Evolutionary conservation across 495 filamentous ascomycete species (phyloP).

Genomic region (Podospora pseudoanserina): DNA sequence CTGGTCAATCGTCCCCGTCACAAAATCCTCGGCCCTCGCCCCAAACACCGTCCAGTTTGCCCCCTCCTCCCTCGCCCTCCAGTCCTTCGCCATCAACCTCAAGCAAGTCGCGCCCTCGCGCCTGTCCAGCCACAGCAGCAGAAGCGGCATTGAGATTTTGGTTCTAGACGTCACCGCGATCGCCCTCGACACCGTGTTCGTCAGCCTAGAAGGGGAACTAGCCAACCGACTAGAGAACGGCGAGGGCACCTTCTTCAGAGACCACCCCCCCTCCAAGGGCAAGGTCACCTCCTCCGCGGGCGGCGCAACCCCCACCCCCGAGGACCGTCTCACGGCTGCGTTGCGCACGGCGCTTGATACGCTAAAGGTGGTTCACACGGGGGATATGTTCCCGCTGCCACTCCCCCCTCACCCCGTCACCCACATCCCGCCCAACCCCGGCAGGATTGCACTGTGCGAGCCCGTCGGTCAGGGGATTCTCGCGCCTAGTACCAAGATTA

Average conservation of each 20-base stretch:
- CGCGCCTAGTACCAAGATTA: slow-evolving; percentile 61
- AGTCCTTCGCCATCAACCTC: slow-evolving; percentile 64
- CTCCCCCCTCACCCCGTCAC: slow-evolving; percentile 85
- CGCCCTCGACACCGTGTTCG: slow-evolving; percentile 75
- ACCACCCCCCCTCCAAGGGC: slow-evolving; percentile 37
- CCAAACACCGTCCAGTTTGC: slow-evolving; percentile 80
- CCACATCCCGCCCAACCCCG: slow-evolving; percentile 77
- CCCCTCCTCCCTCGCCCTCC: slow-evolving; percentile 71
- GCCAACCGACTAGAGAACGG: slow-evolving; percentile 53
- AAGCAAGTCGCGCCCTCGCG: slow-evolving; percentile 60
- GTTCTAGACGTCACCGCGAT: slow-evolving; percentile 77
- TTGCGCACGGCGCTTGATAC: slow-evolving; percentile 68
- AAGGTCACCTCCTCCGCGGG: slow-evolving; percentile 21
- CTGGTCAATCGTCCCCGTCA: slow-evolving; percentile 86
- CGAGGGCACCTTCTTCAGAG: slow-evolving; percentile 53
- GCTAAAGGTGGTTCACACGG: slow-evolving; percentile 73
- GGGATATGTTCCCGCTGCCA: slow-evolving; percentile 79
- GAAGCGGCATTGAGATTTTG: slow-evolving; percentile 70
- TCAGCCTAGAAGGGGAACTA: slow-evolving; percentile 77
- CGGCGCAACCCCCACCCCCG: slow-evolving; percentile 40
- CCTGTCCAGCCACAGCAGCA: slow-evolving; percentile 56
- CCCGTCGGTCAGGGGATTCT: slow-evolving; percentile 82
- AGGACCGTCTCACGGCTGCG: slow-evolving; percentile 69
- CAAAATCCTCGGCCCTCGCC: slow-evolving; percentile 54
- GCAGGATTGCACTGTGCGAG: slow-evolving; percentile 71